Evolutionary conservation across 805 yeast species (phyloP).

Genomic region (Zygoascus ofunaensis): DNA sequence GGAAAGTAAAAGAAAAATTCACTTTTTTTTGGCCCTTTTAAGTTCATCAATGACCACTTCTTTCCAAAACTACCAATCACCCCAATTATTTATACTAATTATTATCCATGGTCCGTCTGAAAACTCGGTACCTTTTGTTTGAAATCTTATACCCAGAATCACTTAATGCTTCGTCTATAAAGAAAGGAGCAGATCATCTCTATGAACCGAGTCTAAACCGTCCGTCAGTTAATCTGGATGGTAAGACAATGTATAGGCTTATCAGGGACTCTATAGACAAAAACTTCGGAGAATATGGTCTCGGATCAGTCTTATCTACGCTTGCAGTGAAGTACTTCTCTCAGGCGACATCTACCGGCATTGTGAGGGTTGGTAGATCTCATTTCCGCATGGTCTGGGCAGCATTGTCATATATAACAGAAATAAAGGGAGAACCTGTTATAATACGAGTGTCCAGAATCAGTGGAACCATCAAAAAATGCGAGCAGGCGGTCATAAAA

Average conservation of each 20-base stretch:
- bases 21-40: too few relatives aligned
- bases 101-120: slow-evolving; percentile 89
- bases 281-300: slow-evolving; percentile 72
- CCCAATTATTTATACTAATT: too few relatives aligned
- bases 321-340: slow-evolving; percentile 71
- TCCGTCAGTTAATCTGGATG: slow-evolving; percentile 12
- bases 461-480: slow-evolving; percentile 80
- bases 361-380: slow-evolving; percentile 64
- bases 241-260: slow-evolving; percentile 35
- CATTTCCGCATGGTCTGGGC: slow-evolving; percentile 54
- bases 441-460: slow-evolving; percentile 57
- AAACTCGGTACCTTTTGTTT: slow-evolving; percentile 75
- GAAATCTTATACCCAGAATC: slow-evolving; percentile 62
- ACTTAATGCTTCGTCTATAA: too few relatives aligned
- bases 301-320: slow-evolving; percentile 52
- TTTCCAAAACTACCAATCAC: too few relatives aligned
- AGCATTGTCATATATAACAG: slow-evolving; percentile 42
- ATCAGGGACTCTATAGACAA: slow-evolving; percentile 48
- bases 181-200: not conserved
- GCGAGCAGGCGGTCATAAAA: slow-evolving; percentile 61
- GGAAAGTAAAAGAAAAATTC: too few relatives aligned
- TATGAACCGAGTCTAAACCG: not conserved
- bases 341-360: slow-evolving; percentile 73
- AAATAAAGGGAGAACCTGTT: slow-evolving; percentile 40
- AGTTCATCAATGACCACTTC: too few relatives aligned